Conservation (phyloP, 2,329 filamentous ascomycete genomes). For the Exophiala bonariae region DNA sequence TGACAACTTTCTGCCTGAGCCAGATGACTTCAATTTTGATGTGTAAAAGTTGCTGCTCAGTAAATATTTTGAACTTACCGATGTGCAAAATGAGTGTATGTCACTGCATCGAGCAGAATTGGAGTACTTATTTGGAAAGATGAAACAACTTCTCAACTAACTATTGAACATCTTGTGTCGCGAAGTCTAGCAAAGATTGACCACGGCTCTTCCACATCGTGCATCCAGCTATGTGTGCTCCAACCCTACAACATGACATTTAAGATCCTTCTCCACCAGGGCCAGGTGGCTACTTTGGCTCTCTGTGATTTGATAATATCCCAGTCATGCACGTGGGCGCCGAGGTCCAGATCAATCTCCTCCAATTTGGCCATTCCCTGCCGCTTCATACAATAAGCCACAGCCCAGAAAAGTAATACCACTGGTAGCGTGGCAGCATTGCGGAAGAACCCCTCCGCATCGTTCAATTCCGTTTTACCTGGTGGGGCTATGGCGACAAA, state of each 20-base stretch:
- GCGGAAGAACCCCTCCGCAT: slow-evolving; percentile 69
- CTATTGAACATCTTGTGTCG: too few species aligned
- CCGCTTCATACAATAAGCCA: slow-evolving; percentile 66
- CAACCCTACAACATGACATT: too few species aligned
- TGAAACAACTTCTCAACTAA: too few species aligned
- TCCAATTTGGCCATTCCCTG: slow-evolving; percentile 58
- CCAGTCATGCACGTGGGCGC: slow-evolving; percentile 66
- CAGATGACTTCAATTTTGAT: slow-evolving; percentile 9
- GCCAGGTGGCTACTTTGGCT: slow-evolving; percentile 3
- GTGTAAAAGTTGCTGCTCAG: background rate
- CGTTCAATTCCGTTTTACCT: slow-evolving; percentile 46
- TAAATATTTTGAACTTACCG: background rate
- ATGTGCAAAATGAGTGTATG: background rate
- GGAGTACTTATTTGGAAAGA: too few species aligned
- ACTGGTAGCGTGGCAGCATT: slow-evolving; percentile 58
- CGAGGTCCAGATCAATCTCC: slow-evolving; percentile 68
- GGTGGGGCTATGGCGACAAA: slow-evolving; percentile 83
- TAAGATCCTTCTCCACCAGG: slow-evolving; percentile 8
- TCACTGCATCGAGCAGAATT: too few species aligned
- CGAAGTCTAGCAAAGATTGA: too few species aligned
- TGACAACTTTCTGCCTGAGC: slow-evolving; percentile 9
- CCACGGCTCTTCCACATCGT: too few species aligned
- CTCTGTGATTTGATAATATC: slow-evolving; percentile 36
- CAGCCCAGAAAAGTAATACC: slow-evolving; percentile 55
- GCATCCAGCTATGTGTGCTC: too few species aligned